phyloP scores from a whole-genome alignment of 225 moss, liverwort and hornwort genomes.

The Takakia lepidozioides region DNA sequence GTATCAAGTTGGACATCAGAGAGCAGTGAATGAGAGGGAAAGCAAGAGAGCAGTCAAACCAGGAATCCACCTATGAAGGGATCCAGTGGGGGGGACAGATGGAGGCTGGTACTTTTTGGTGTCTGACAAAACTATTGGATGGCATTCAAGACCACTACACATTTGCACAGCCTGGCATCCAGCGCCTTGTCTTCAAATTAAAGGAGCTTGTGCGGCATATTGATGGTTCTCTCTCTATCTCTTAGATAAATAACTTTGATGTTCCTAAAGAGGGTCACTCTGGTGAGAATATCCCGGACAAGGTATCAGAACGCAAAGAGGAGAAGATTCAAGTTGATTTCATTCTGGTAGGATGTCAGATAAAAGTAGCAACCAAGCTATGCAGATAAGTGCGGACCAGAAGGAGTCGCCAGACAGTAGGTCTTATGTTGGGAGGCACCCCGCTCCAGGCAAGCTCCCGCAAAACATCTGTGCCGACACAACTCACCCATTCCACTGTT shows the following conservation, averaged over 20 bases:
- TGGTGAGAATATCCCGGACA: too few species aligned
- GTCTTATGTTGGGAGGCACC: constrained; percentile 78
- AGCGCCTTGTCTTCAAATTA: constrained; percentile 95
- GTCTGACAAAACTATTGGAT: constrained; percentile 90
- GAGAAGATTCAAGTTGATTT: too few species aligned
- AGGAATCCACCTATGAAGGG: background rate
- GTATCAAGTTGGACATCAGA: too few species aligned
- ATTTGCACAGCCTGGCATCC: constrained; percentile 98
- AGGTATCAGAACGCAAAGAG: too few species aligned
- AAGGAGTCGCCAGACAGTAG: constrained; percentile 91
- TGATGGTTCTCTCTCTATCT: constrained; percentile 53
- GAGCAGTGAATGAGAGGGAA: too few species aligned
- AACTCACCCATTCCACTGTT: background rate
- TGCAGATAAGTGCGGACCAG: constrained; percentile 42
- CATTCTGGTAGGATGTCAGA: too few species aligned
- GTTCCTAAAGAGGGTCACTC: too few species aligned
- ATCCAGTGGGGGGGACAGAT: constrained; percentile 16
- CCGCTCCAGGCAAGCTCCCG: constrained; percentile 99
- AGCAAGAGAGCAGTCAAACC: background rate
- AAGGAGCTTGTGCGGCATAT: constrained; percentile 98
- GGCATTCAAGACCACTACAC: constrained; percentile 99
- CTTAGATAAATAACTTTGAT: too few species aligned
- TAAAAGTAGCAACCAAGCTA: too few species aligned
- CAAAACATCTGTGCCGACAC: constrained; percentile 60
- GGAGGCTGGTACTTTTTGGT: constrained; percentile 94